phyloP scores from a whole-genome alignment of 2,329 filamentous ascomycete species.

The Diaporthe capsici region DNA sequence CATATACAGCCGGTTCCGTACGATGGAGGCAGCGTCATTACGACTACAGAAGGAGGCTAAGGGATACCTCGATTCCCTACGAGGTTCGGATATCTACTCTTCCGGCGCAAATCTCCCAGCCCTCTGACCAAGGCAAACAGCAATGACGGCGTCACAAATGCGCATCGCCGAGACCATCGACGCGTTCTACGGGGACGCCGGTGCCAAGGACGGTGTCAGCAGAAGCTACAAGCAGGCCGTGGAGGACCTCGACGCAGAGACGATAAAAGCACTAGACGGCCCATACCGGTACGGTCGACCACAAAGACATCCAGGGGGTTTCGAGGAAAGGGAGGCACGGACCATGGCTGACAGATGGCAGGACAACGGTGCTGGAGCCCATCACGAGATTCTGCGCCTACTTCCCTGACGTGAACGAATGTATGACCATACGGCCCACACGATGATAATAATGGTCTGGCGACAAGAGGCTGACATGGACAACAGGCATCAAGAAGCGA shows the following conservation, averaged over 20 bases:
- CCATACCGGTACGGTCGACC: slow-evolving; percentile 78
- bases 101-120: background rate
- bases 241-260: slow-evolving; percentile 96
- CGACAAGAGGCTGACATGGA: slow-evolving; percentile 40
- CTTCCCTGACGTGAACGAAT: slow-evolving; percentile 99
- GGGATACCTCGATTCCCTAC: slow-evolving; percentile 94
- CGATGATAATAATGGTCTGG: background rate
- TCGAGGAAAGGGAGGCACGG: background rate
- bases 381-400: slow-evolving; percentile 98
- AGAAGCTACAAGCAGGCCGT: slow-evolving; percentile 98
- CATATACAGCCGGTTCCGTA: slow-evolving; percentile 86
- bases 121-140: slow-evolving; percentile 58
- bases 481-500: slow-evolving; percentile 94
- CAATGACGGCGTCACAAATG: slow-evolving; percentile 99
- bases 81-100: slow-evolving; percentile 69
- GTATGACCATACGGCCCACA: slow-evolving; percentile 64
- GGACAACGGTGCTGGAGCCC: slow-evolving; percentile 93
- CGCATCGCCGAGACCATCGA: slow-evolving; percentile 99
- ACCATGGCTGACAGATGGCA: slow-evolving; percentile 51
- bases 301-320: too few species aligned
- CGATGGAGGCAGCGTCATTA: slow-evolving; percentile 94
- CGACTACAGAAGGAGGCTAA: slow-evolving; percentile 98
- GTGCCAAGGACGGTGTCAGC: slow-evolving; percentile 94
- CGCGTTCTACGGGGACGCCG: slow-evolving; percentile 97
- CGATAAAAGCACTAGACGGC: slow-evolving; percentile 97